These are phyloP conservation scores for Aspergillus sp. DNA, from an alignment of 2,329 filamentous ascomycete species.

Conservation along the genomic window DNA sequence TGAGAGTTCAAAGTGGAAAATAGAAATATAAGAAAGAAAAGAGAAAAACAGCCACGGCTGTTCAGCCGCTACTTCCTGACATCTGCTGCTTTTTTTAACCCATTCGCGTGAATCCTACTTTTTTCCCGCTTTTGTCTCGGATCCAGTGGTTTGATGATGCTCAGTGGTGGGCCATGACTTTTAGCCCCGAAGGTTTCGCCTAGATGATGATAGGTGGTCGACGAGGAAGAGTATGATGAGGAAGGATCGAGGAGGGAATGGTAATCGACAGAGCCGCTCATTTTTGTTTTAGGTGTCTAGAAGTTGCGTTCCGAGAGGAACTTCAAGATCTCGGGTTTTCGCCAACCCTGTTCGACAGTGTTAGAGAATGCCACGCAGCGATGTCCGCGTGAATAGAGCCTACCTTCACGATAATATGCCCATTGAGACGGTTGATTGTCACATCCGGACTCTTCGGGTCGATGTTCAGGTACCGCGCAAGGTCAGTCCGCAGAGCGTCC, in stretches of 20 bases:
- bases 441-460: slow-evolving; percentile 40
- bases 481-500: slow-evolving; percentile 59
- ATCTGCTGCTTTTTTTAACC: neutral
- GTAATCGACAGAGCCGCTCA: neutral
- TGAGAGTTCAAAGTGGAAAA: slow-evolving; percentile 10
- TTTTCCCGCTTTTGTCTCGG: neutral
- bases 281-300: slow-evolving; percentile 17
- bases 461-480: slow-evolving; percentile 60
- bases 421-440: slow-evolving; percentile 60
- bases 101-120: neutral
- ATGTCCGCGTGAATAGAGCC: slow-evolving; percentile 14
- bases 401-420: slow-evolving; percentile 74
- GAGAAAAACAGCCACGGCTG: slow-evolving; percentile 7
- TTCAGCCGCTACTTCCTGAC: neutral
- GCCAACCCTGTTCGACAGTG: slow-evolving; percentile 43
- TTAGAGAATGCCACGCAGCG: slow-evolving; percentile 7
- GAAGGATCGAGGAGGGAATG: neutral
- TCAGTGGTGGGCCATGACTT: neutral
- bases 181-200: neutral
- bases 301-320: slow-evolving; percentile 49
- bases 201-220: neutral
- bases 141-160: neutral
- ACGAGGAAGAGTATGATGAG: slow-evolving; percentile 1
- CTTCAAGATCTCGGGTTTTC: slow-evolving; percentile 47
- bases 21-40: slow-evolving; percentile 10